Base-by-base conservation (phyloP, 805 yeast genomes). In the Candida boidinii region DNA sequence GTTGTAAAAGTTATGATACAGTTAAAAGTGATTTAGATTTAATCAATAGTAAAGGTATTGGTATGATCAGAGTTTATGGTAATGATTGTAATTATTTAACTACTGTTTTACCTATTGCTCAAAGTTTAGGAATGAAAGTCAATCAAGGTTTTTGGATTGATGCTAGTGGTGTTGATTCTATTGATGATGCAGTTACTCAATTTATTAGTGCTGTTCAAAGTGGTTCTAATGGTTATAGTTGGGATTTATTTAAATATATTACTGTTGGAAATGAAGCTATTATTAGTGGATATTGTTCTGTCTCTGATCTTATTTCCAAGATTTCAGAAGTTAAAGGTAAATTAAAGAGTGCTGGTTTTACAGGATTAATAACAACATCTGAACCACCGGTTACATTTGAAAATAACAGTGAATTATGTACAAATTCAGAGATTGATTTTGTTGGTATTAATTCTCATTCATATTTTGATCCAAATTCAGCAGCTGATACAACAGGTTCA, bases 201-300 rank as follows among this genome's bases (percentile, higher is more conserved):
- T 46, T 87, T 30, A 68, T 86, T 35, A 23, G 34, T 17, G 66
- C 66, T 46, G 70, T 65, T 29, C 27, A 51, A 18, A 31, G 36
- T 10, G 47, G 42, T 26, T 29, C 56, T 7, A 68, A 65, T 42
- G 72, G 69, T 23, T 64, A 67, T 46, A 62, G 68, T 13, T 88
- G 94, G 94, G 76, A 63, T 39, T 59, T 79, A n/a, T 78, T 86
- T 58, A 80, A 79, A 39, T 76, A 61, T 53, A 67, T 88, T 45
- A 81, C 94, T 15, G 66, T 88, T 40, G 96, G 96, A 37, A 88
- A 88, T 52, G 96, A 88, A 62, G 95, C 94, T 20, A 63, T 88
- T 35, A 69, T 68, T 45, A 64, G 76, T 22, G 78, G 76, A 9
- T 83, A 60, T 57, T 62, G 71, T 46, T 50, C 83, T 7, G 84